phyloP scores from a whole-genome alignment of 768 basidiomycete species.

The Stropharia rugosoannulata region DNA sequence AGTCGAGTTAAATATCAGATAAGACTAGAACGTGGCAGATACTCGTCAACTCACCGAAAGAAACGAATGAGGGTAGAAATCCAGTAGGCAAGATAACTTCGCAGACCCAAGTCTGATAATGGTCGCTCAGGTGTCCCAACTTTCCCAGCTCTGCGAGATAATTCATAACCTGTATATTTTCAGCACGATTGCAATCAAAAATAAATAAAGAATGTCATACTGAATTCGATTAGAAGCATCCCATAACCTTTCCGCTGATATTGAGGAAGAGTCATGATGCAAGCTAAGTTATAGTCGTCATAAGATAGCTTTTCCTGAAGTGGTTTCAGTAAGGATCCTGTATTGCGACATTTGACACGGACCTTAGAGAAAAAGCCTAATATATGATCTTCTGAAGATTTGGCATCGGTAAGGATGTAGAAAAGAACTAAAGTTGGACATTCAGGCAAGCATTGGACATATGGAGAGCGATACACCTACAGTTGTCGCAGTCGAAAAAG shows the following conservation, averaged over 20 bases:
- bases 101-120: constrained; percentile 87
- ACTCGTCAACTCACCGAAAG: constrained; percentile 55
- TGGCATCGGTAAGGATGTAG: constrained; percentile 88
- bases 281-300: constrained; percentile 96
- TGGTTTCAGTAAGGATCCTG: background rate
- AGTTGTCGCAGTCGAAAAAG: constrained; percentile 88
- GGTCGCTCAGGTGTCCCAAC: constrained; percentile 94
- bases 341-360: background rate
- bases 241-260: constrained; percentile 90
- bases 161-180: constrained; percentile 74
- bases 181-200: background rate
- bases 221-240: constrained; percentile 97
- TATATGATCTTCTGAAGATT: constrained; percentile 76
- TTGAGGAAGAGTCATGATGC: constrained; percentile 94
- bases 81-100: constrained; percentile 91
- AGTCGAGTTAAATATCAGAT: background rate
- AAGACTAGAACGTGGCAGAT: background rate
- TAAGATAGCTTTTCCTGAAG: constrained; percentile 89
- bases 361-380: constrained; percentile 74
- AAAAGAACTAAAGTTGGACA: constrained; percentile 63
- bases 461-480: constrained; percentile 39
- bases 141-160: constrained; percentile 77
- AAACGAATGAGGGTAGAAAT: constrained; percentile 81
- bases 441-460: background rate
- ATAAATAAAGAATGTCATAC: constrained; percentile 36